A percentile compares a stretch with the other conserved stretches of the same genome.
These are phyloP conservation scores for Hypoxylon sp. DNA, from an alignment of 2,329 filamentous ascomycete genomes.

Conservation along the genomic window DNA sequence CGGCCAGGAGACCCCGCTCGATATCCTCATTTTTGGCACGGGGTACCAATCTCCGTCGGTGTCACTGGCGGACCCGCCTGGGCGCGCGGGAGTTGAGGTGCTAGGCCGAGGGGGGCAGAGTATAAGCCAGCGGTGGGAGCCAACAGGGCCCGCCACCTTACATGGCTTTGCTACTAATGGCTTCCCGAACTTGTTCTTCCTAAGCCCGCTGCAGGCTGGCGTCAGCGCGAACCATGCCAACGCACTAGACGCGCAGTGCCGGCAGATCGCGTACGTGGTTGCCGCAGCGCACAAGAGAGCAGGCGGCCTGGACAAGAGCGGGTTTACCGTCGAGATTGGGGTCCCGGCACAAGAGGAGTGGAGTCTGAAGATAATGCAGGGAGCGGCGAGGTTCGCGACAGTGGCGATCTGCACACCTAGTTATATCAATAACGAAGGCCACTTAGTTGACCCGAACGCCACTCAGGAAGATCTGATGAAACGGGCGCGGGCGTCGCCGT, in stretches of 20 bases:
- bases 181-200: conserved; percentile 71
- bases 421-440: conserved; percentile 66
- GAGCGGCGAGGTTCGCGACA: conserved; percentile 58
- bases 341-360: conserved; percentile 64
- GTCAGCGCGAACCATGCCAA: conserved; percentile 48
- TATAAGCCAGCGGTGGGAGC: conserved; percentile 47
- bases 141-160: conserved; percentile 62
- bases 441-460: conserved; percentile 41
- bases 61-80: conserved; percentile 61
- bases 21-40: conserved; percentile 56
- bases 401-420: conserved; percentile 67
- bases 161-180: conserved; percentile 64
- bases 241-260: conserved; percentile 43
- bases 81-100: conserved; percentile 56
- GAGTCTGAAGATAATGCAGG: conserved; percentile 56
- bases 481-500: conserved; percentile 51
- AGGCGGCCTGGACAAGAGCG: conserved; percentile 38
- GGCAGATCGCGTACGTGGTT: conserved; percentile 54
- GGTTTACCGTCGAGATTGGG: conserved; percentile 60
- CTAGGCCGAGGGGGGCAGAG: conserved; percentile 45
- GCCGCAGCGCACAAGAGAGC: conserved; percentile 53
- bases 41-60: conserved; percentile 58
- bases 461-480: conserved; percentile 54
- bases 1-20: conserved; percentile 63
- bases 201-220: conserved; percentile 60